phyloP scores from a whole-genome alignment of 2,329 filamentous ascomycete species.

The Sporothrix pallida region DNA sequence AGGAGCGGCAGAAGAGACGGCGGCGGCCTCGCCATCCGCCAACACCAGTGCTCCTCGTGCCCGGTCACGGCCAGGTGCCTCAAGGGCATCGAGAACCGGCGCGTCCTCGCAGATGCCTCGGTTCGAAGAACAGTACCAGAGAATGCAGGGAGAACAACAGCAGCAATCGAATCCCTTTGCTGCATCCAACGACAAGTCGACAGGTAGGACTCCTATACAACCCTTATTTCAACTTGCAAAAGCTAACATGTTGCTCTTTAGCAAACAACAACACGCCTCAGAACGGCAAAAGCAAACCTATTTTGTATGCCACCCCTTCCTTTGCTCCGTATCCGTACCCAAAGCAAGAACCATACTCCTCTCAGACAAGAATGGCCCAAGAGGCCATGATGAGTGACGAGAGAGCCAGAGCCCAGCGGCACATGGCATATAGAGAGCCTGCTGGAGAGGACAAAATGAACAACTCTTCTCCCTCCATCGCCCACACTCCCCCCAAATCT shows the following conservation, averaged over 20 bases:
- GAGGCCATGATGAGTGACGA: not conserved
- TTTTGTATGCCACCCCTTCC: constrained; percentile 35
- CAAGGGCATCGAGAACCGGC: not conserved
- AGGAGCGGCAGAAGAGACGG: not conserved
- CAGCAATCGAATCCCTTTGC: constrained; percentile 29
- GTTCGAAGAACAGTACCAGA: constrained; percentile 36
- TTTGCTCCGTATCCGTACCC: not conserved
- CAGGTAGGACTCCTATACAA: not conserved
- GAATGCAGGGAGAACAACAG: constrained; percentile 28
- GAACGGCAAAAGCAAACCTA: constrained; percentile 23
- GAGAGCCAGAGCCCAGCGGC: constrained; percentile 11
- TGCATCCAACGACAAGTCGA: constrained; percentile 8
- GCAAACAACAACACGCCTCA: not conserved
- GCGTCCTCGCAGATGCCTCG: constrained; percentile 34
- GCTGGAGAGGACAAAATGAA: not conserved
- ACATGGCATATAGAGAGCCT: not conserved
- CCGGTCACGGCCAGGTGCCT: constrained; percentile 26
- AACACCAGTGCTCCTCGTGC: constrained; percentile 30
- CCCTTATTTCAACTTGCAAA: not conserved
- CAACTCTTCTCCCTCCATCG: not conserved
- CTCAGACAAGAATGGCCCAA: constrained; percentile 9
- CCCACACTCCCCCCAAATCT: not conserved
- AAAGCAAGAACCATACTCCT: not conserved
- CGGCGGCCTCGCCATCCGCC: constrained; percentile 18
- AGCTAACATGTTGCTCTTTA: not conserved